These are phyloP conservation scores for Penicillium psychrofluorescens DNA, from an alignment of 495 filamentous ascomycete species.

Conservation along the genomic window DNA sequence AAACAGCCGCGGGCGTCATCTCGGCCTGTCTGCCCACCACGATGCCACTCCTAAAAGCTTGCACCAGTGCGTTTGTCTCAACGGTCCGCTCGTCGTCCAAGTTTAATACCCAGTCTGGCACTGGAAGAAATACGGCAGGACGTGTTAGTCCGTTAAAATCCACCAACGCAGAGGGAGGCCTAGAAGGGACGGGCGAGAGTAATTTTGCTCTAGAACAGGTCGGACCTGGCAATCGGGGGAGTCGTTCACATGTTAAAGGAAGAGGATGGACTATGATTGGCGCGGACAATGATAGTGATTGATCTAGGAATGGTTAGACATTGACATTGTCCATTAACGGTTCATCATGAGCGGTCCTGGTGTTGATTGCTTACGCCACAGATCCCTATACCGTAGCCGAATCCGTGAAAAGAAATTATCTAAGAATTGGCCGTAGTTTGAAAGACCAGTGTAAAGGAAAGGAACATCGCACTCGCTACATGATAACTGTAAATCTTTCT, in stretches of 20 bases:
- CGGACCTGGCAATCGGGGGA: background rate
- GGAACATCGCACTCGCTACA: too few relatives aligned
- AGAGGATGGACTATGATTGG: conserved; percentile 6
- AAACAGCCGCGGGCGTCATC: conserved; percentile 11
- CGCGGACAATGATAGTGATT: conserved; percentile 2
- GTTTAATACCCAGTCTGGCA: background rate
- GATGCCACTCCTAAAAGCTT: conserved; percentile 4
- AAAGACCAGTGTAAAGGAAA: too few relatives aligned
- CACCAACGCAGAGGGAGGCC: background rate
- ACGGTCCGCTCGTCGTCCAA: background rate
- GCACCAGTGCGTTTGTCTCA: conserved; percentile 1
- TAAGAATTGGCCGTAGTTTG: too few relatives aligned
- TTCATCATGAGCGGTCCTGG: too few relatives aligned
- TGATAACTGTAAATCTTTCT: too few relatives aligned
- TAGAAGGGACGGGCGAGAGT: background rate
- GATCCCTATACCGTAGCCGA: too few relatives aligned
- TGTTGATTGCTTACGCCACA: too few relatives aligned
- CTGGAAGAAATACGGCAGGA: background rate
- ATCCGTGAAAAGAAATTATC: too few relatives aligned
- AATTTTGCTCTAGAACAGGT: conserved; percentile 1
- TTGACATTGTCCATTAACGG: too few relatives aligned
- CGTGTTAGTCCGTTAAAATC: background rate
- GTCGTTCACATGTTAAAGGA: conserved; percentile 3
- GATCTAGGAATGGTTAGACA: too few relatives aligned
- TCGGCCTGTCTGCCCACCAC: conserved; percentile 16